Conservation (phyloP, 257 asterid genomes). For the Coffea eugenioides region DNA sequence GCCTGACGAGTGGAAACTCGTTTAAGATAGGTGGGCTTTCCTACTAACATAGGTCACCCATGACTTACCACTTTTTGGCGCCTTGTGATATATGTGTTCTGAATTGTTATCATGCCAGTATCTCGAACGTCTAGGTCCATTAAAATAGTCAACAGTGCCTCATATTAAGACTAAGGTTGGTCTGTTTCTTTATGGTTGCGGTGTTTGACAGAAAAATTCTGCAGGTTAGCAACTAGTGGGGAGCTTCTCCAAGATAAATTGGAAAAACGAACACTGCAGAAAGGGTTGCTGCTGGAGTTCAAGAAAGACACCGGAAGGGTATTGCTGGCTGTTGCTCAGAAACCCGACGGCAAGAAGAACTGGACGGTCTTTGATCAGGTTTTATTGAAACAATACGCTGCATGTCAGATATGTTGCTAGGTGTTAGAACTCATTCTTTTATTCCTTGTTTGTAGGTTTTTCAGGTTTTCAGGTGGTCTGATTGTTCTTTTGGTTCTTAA, state of each 20-base stretch:
- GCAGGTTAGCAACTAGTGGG: conserved; percentile 62
- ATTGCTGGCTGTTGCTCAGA: conserved; percentile 79
- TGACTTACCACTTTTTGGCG: neutral
- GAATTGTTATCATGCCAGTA: too few species aligned
- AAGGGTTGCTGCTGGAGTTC: conserved; percentile 86
- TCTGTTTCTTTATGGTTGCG: neutral
- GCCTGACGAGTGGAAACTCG: neutral
- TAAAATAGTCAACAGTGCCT: neutral
- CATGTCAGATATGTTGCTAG: conserved; percentile 37
- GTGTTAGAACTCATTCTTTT: conserved; percentile 21
- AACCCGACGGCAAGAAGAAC: conserved; percentile 95
- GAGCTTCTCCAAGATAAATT: conserved; percentile 51
- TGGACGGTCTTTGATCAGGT: conserved; percentile 99
- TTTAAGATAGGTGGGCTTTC: neutral
- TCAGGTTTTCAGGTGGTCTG: conserved; percentile 16
- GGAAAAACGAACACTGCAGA: conserved; percentile 54
- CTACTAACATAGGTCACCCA: too few species aligned
- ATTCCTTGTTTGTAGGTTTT: conserved; percentile 14
- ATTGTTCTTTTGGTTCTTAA: conserved; percentile 22
- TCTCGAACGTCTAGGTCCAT: neutral
- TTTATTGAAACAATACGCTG: conserved; percentile 28
- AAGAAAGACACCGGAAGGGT: conserved; percentile 85
- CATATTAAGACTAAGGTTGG: neutral
- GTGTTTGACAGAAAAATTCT: conserved; percentile 6
- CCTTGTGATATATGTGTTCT: neutral